A percentile compares a stretch with the other conserved stretches of the same genome.
These are phyloP conservation scores for Chrysoporthe austroafricana DNA, from an alignment of 2,329 filamentous ascomycete species.

Conservation along the genomic window DNA sequence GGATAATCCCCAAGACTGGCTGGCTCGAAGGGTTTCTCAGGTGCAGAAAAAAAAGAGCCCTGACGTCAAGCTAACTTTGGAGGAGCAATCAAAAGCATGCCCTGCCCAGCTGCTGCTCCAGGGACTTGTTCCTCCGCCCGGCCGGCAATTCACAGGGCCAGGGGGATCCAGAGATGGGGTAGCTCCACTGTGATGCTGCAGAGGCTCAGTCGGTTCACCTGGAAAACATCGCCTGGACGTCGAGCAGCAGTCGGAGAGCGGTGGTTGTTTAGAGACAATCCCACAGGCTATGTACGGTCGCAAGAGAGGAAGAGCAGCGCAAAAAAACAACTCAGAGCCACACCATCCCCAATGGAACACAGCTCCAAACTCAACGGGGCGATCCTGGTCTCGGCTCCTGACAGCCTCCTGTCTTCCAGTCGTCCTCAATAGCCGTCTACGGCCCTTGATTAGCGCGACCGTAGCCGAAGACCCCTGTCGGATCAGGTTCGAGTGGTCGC, in stretches of 20 bases:
- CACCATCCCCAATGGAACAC: slow-evolving; percentile 1
- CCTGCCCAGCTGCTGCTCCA: neutral
- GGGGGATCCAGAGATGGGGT: neutral
- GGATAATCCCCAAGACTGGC: neutral
- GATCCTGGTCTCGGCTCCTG: slow-evolving; percentile 22
- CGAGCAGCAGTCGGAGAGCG: neutral
- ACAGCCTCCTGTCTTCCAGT: neutral
- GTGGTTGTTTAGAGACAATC: neutral
- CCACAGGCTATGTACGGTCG: too few relatives aligned
- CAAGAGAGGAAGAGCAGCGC: neutral
- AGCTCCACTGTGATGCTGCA: slow-evolving; percentile 2
- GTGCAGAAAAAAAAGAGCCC: slow-evolving; percentile 9
- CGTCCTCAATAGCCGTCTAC: neutral
- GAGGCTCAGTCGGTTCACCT: neutral
- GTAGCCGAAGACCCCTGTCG: slow-evolving; percentile 17
- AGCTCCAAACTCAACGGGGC: slow-evolving; percentile 14
- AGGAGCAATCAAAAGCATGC: neutral
- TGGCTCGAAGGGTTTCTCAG: slow-evolving; percentile 2
- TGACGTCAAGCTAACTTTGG: slow-evolving; percentile 26
- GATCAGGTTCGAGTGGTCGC: slow-evolving; percentile 5
- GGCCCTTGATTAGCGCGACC: slow-evolving; percentile 16
- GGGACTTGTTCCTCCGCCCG: slow-evolving; percentile 1
- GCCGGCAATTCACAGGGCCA: slow-evolving; percentile 7
- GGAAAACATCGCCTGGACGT: neutral
- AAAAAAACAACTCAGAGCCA: slow-evolving; percentile 1